Base-by-base conservation (phyloP, 306 rosid species). In the Potentilla sterilis region DNA sequence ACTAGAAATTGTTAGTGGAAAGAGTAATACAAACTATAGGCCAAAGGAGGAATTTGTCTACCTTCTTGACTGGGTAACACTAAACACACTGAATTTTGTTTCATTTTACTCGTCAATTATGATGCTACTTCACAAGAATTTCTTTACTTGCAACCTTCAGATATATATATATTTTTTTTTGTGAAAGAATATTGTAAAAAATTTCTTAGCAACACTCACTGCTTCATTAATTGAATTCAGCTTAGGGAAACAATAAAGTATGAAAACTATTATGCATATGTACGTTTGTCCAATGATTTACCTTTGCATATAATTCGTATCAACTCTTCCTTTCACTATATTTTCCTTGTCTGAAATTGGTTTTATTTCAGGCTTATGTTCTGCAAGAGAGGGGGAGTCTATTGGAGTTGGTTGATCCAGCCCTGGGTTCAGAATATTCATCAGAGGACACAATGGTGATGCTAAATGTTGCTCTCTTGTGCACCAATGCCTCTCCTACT, bases 401-500 rank as follows among this genome's bases (percentile, higher is more conserved):
- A 73, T 64, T 90, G 85, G 97, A 90, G 83, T 83, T 95, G 81
- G 93, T 95, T 66, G 97, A 95, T 81, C 97, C 98, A 77, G 77
- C 83, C n/a, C 70, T 95, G 82, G 95, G 96, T 47, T 84, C 98
- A 74, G 87, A 87, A 24, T 92, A 86, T 80, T 81, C 93, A 58
- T 77, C 83, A 51, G 92, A 95, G 70, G 97, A 92, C 75, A 88
- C 86, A 52, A 87, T 88, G 83, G 74, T 89, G 28, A 83, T 95
- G 96, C 92, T 95, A 75, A 92, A 95, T 76, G 92, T 92, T 80
- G 96, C 93, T 65, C 96, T 95, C 57, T 54, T 92, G 24, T 92
- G 98, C 82, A 92, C 98, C 69, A 92, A 95, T 82, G 97, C 98
- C 41, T 88, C 97, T 22, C 98, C 98, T 11, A 95, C 96, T 14